Evolutionary conservation across 495 filamentous ascomycete genomes (phyloP), one percentile per base, ranked within the genome.

Genomic region (Ascobolus immersus): DNA sequence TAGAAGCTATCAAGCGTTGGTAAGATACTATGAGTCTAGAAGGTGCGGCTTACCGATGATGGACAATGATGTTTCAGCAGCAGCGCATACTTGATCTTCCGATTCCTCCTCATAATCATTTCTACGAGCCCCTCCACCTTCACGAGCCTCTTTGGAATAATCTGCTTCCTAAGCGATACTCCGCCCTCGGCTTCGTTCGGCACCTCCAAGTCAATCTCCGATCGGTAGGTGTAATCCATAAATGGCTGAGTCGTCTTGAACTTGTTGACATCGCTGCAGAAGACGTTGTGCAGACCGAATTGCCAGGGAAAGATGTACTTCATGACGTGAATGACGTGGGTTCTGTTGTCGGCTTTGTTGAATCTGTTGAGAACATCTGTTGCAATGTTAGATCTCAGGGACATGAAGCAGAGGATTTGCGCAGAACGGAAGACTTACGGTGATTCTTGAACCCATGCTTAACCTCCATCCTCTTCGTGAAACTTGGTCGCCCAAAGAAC

Each of bases 301-400:
- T 94, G 80, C 13, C 73, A 62, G 20, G 86, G 86, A 41, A 96
- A 96, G 1, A 96, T 69, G 50, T 96, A 84, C 54, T 78, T 80
- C 66, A 91, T 65, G 17, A 93, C 54, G n/a, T n/a, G n/a, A n/a
- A n/a, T n/a, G n/a, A n/a, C n/a, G n/a, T n/a, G n/a, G n/a, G n/a
- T n/a, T n/a, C n/a, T n/a, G n/a, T n/a, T n/a, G n/a, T n/a, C n/a
- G n/a, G n/a, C n/a, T n/a, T n/a, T n/a, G n/a, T n/a, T n/a, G n/a
- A n/a, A n/a, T n/a, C n/a, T n/a, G n/a, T n/a, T n/a, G n/a, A n/a
- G n/a, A n/a, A n/a, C n/a, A n/a, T n/a, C n/a, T n/a, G n/a, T n/a
- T n/a, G n/a, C n/a, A n/a, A n/a, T n/a, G n/a, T n/a, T n/a, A n/a
- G n/a, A n/a, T n/a, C n/a, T n/a, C n/a, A n/a, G n/a, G n/a, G n/a